Percentiles rank a stretch among this genome's conserved stretches.
Conservation (phyloP, 1,284 basidiomycete genomes). For the Lignosus rhinocerotis region DNA sequence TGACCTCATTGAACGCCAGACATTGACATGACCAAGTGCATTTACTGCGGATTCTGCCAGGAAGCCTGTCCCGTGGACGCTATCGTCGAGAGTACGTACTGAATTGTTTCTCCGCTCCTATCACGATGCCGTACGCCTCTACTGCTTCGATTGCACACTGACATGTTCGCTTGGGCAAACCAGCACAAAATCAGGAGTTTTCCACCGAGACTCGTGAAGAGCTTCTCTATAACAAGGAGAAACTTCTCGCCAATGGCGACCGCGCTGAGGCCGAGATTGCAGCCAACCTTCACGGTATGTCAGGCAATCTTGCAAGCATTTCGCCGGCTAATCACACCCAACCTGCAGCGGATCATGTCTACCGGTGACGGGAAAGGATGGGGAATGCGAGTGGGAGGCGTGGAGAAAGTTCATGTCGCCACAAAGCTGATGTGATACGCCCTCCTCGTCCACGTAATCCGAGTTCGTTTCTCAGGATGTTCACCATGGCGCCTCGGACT, state of each 20-base stretch:
- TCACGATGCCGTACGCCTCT: conserved; percentile 7
- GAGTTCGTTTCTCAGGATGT: conserved; percentile 12
- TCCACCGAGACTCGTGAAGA: conserved; percentile 98
- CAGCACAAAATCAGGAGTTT: conserved; percentile 95
- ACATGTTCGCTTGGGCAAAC: conserved; percentile 2
- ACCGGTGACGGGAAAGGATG: conserved; percentile 45
- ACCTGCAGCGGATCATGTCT: conserved; percentile 58
- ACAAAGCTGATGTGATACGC: conserved; percentile 24
- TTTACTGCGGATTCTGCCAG: conserved; percentile 98
- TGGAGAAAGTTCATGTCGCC: conserved; percentile 25
- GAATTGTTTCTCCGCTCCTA: conserved; percentile 3
- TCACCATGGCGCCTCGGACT: conserved; percentile 6
- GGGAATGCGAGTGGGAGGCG: conserved; percentile 10
- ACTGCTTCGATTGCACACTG: conserved; percentile 1
- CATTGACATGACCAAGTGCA: conserved; percentile 97
- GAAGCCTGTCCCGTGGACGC: conserved; percentile 99
- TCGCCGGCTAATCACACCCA: conserved; percentile 19
- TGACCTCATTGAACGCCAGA: conserved; percentile 47
- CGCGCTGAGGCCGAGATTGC: conserved; percentile 95
- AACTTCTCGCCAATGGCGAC: conserved; percentile 94
- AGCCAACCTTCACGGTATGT: conserved; percentile 84
- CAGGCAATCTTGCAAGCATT: conserved; percentile 13
- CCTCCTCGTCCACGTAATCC: conserved; percentile 20
- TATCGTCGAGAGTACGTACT: conserved; percentile 92
- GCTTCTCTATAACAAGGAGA: conserved; percentile 98